phyloP scores from a whole-genome alignment of 1,139 yeast genomes.

The Hansenula sp. region DNA sequence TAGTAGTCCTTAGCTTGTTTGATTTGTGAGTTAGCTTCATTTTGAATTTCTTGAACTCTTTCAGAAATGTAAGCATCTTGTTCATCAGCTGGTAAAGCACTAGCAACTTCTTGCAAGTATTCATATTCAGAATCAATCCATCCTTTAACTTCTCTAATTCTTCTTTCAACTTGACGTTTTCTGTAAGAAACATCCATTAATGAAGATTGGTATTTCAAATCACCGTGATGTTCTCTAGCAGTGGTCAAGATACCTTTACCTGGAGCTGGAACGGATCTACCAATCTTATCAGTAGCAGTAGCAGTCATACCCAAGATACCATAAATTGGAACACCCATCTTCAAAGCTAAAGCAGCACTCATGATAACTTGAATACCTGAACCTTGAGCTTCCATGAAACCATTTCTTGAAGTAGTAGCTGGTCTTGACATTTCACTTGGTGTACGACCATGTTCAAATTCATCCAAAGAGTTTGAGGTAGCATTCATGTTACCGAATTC shows the following conservation, averaged over 20 bases:
- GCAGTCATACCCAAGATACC: slow-evolving; percentile 93
- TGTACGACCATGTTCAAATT: slow-evolving; percentile 92
- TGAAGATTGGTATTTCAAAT: slow-evolving; percentile 75
- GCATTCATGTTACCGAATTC: slow-evolving; percentile 99
- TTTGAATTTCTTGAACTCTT: slow-evolving; percentile 81
- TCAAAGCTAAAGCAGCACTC: slow-evolving; percentile 90
- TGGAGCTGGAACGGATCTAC: slow-evolving; percentile 99
- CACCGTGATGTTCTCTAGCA: slow-evolving; percentile 90
- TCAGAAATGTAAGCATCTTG: slow-evolving; percentile 59
- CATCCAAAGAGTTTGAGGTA: slow-evolving; percentile 83
- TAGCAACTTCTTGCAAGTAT: slow-evolving; percentile 67
- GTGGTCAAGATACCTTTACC: slow-evolving; percentile 99
- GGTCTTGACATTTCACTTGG: slow-evolving; percentile 99
- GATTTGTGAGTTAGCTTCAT: slow-evolving; percentile 83
- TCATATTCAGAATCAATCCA: slow-evolving; percentile 85
- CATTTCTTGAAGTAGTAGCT: slow-evolving; percentile 90
- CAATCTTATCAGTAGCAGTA: slow-evolving; percentile 97
- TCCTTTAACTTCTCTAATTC: slow-evolving; percentile 70
- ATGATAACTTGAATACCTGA: slow-evolving; percentile 96
- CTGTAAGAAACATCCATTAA: slow-evolving; percentile 90
- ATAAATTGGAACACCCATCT: slow-evolving; percentile 99
- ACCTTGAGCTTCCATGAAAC: slow-evolving; percentile 99
- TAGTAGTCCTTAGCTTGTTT: slow-evolving; percentile 88
- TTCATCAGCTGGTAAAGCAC: slow-evolving; percentile 45
- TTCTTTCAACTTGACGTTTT: slow-evolving; percentile 79